These are phyloP conservation scores for Debaryomyces robertsiae DNA, from an alignment of 1,139 yeast species.

Conservation along the genomic window DNA sequence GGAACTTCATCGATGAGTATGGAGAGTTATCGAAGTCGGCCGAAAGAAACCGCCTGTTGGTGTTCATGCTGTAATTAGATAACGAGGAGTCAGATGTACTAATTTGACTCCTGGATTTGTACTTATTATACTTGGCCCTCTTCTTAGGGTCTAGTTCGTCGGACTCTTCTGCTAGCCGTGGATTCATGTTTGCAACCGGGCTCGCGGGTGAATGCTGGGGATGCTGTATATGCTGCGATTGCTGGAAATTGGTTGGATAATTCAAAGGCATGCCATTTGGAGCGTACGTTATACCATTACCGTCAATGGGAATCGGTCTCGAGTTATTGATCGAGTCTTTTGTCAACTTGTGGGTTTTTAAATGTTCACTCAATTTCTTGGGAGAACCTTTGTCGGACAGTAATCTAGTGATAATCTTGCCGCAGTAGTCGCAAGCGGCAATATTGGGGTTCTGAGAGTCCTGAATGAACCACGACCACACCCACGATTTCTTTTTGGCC, in stretches of 20 bases:
- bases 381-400: constrained; percentile 62
- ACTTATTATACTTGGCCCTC: constrained; percentile 11
- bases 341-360: constrained; percentile 55
- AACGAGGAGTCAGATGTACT: constrained; percentile 13
- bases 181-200: constrained; percentile 7
- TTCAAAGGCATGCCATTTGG: constrained; percentile 30
- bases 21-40: constrained; percentile 45
- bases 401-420: constrained; percentile 49
- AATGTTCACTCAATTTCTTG: constrained; percentile 58
- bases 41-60: constrained; percentile 27
- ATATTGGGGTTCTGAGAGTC: constrained; percentile 49
- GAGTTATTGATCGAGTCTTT: constrained; percentile 38
- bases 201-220: constrained; percentile 9
- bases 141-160: constrained; percentile 12
- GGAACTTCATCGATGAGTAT: constrained; percentile 51
- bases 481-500: constrained; percentile 63
- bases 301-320: constrained; percentile 41
- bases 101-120: constrained; percentile 10
- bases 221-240: constrained; percentile 11
- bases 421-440: constrained; percentile 59
- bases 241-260: constrained; percentile 17
- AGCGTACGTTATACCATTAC: constrained; percentile 39
- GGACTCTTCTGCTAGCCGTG: constrained; percentile 9
- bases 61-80: constrained; percentile 13
- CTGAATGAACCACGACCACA: constrained; percentile 63